phyloP scores from a whole-genome alignment of 441 rosid genomes.

The Arabidopsis lyrata region DNA sequence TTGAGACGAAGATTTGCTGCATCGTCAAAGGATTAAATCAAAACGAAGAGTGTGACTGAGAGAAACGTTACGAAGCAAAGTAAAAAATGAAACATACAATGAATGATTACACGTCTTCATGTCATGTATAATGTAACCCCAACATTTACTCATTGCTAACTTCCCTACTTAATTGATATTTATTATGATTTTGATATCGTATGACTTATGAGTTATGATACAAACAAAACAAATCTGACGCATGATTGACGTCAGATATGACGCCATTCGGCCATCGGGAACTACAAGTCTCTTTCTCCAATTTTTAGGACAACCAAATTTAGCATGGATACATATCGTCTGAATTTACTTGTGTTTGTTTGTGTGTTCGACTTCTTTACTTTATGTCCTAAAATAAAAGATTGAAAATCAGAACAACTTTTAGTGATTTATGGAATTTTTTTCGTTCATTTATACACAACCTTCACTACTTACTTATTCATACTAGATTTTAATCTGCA shows the following conservation, averaged over 20 bases:
- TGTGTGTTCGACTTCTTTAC: slow-evolving; percentile 11
- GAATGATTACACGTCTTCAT: slow-evolving; percentile 33
- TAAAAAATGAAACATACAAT: not conserved
- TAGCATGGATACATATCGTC: not conserved
- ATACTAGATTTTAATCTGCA: too few relatives aligned
- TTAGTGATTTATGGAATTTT: not conserved
- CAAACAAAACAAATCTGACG: slow-evolving; percentile 17
- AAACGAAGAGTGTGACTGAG: slow-evolving; percentile 32
- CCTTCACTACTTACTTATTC: not conserved
- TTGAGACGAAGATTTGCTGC: slow-evolving; percentile 2
- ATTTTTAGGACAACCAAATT: slow-evolving; percentile 3
- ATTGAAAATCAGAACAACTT: not conserved
- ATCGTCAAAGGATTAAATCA: slow-evolving; percentile 9
- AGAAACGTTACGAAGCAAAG: slow-evolving; percentile 28
- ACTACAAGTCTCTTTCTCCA: slow-evolving; percentile 8
- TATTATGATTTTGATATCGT: slow-evolving; percentile 26
- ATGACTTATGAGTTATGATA: not conserved
- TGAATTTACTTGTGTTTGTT: not conserved
- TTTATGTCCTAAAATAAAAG: not conserved
- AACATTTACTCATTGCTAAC: slow-evolving; percentile 15
- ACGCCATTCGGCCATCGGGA: not conserved
- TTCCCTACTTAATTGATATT: slow-evolving; percentile 33
- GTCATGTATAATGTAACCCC: slow-evolving; percentile 12
- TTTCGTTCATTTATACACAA: not conserved
- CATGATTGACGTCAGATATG: not conserved